These are phyloP conservation scores for Exophiala dermatitidis DNA, from an alignment of 2,329 filamentous ascomycete species.

Conservation along the genomic window DNA sequence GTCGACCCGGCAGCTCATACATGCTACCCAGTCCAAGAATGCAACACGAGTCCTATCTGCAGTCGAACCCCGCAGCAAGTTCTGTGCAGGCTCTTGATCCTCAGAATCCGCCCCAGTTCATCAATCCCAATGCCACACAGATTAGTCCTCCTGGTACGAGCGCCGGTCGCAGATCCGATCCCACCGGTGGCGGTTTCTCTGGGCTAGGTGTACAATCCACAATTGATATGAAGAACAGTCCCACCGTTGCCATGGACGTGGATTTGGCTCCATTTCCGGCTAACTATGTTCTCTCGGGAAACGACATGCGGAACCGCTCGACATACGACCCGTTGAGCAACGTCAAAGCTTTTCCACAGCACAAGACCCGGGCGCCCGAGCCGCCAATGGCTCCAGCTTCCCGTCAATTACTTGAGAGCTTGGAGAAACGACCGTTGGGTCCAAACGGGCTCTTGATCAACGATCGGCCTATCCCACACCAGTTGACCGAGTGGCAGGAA, in stretches of 20 bases:
- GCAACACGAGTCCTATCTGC: slow-evolving; percentile 17
- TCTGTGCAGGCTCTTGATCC: slow-evolving; percentile 19
- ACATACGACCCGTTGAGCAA: slow-evolving; percentile 20
- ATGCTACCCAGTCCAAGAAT: slow-evolving; percentile 23
- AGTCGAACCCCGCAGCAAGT: slow-evolving; percentile 11
- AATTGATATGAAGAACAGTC: slow-evolving; percentile 13
- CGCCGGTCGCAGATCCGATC: slow-evolving; percentile 17
- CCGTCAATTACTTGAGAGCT: slow-evolving; percentile 11
- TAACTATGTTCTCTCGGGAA: slow-evolving; percentile 9
- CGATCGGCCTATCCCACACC: slow-evolving; percentile 19
- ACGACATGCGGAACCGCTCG: slow-evolving; percentile 18
- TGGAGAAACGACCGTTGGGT: slow-evolving; percentile 21
- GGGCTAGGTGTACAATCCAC: slow-evolving; percentile 9
- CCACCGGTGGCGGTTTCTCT: slow-evolving; percentile 19
- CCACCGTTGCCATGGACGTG: slow-evolving; percentile 21
- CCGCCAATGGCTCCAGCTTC: slow-evolving; percentile 23
- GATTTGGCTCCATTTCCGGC: slow-evolving; percentile 23
- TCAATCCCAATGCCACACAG: slow-evolving; percentile 28
- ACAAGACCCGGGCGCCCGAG: slow-evolving; percentile 5
- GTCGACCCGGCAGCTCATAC: slow-evolving; percentile 26
- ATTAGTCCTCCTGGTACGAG: slow-evolving; percentile 24
- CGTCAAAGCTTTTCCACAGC: slow-evolving; percentile 2
- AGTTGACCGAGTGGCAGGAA: slow-evolving; percentile 21
- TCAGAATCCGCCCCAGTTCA: slow-evolving; percentile 25
- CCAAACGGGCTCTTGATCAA: slow-evolving; percentile 22